Evolutionary conservation across 1,139 yeast genomes (phyloP).

Genomic region (Hansenula anomala): DNA sequence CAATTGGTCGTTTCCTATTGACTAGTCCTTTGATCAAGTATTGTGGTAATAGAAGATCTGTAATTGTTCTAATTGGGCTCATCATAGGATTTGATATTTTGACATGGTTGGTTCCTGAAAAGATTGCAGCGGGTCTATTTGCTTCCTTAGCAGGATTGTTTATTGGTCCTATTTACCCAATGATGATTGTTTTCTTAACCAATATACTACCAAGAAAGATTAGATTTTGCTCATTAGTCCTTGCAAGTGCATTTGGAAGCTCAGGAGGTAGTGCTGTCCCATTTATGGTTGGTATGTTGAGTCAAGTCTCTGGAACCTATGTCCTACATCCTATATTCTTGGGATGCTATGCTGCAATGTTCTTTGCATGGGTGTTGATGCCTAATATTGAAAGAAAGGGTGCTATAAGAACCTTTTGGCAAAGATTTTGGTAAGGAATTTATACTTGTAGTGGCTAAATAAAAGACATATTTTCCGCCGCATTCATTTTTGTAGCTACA

Average conservation of each 20-base stretch:
- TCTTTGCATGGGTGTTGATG: slow-evolving; percentile 39
- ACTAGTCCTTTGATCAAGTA: slow-evolving; percentile 27
- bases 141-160: slow-evolving; percentile 44
- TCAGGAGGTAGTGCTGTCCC: slow-evolving; percentile 60
- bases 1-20: slow-evolving; percentile 48
- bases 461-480: too few species aligned
- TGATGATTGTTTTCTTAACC: slow-evolving; percentile 45
- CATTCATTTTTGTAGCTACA: too few species aligned
- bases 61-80: slow-evolving; percentile 29
- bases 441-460: too few species aligned
- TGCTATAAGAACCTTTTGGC: slow-evolving; percentile 14
- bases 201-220: slow-evolving; percentile 49
- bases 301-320: slow-evolving; percentile 47
- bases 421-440: slow-evolving; percentile 20
- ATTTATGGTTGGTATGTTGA: slow-evolving; percentile 47
- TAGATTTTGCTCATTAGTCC: slow-evolving; percentile 47
- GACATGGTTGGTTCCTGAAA: slow-evolving; percentile 43
- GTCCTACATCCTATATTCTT: slow-evolving; percentile 53
- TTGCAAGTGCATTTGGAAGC: slow-evolving; percentile 56
- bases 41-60: slow-evolving; percentile 47
- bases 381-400: slow-evolving; percentile 35
- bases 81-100: slow-evolving; percentile 36
- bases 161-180: slow-evolving; percentile 53
- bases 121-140: slow-evolving; percentile 39
- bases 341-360: slow-evolving; percentile 33